Base-by-base conservation (phyloP, 2,329 filamentous ascomycete species). In the Ophiocordyceps australis region DNA sequence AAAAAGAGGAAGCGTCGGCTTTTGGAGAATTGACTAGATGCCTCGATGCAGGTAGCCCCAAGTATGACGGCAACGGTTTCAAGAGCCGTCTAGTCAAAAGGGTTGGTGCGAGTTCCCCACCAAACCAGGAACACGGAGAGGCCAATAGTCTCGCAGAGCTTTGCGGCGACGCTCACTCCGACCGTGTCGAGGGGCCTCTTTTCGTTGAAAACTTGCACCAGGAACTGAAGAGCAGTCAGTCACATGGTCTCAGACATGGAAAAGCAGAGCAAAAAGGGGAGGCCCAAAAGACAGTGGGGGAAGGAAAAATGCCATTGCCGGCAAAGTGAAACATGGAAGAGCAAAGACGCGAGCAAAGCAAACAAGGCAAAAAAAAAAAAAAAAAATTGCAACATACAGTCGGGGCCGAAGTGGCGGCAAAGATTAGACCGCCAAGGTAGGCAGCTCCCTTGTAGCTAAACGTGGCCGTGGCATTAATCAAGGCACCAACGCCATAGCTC, bases 371-470 rank as follows among this genome's bases (percentile, higher is more conserved):
- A 14, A 14, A 17, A 4, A 31, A 7, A 16, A 14, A 11, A 10
- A 6, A 14, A 24, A 20, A 18, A n/a, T 4, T n/a, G 8, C 7
- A 11, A 38, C 67, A 39, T 72, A 92, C 82, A 32, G 73, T 72
- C 38, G 86, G 86, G 43, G 83, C 85, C 44, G 82, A 74, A 40
- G 75, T 85, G 40, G 86, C 86, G 37, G 83, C 66, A 66, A 95
- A 95, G 63, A 95, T 78, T 50, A 95, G 62, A 32, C 66, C 66
- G 39, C 89, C 89, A 33, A 95, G 65, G 61, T 94, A 95, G 29
- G 86, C 82, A 35, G 89, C 83, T 41, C 89, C 89, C 71, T 93
- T 95, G 66, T 95, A 95, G 59, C 71, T 83, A 36, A 95, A 65
- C 28, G 86, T 94, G 38, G 82, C 85, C 22, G 86, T 95, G 38